Evolutionary conservation across 140 eudicot genomes (phyloP), one percentile per base, ranked within the genome.

Genomic region (Erigeron philadelphicus): DNA sequence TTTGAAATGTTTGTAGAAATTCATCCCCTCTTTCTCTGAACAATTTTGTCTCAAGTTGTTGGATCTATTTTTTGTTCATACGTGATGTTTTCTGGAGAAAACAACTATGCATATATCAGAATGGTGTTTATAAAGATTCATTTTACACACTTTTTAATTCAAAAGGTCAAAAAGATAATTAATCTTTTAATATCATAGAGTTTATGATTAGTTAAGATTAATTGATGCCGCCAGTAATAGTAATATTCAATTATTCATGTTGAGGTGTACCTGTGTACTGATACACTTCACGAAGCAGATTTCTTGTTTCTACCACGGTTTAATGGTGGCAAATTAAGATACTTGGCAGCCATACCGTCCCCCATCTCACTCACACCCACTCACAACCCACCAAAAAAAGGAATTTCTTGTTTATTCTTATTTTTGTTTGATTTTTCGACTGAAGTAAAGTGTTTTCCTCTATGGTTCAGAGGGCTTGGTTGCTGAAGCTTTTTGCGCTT

Each of bases 401-500:
- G 38, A 31, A 31, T 31, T 31, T 31, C 38, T 31, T 31, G 38
- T 31, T 68, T 41, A 0, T 45, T 58, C 16, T 4, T 67, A 1
- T 35, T 66, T 42, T 4, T 25, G 16, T 42, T 63, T 72, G 11
- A 62, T 45, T 17, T 35, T 54, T 6, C 23, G 40, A 52, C 57
- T 69, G 4, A 16, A 41, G n/a, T 58, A 45, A 31, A 58, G 31
- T 18, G 38, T 40, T 61, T 65, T 42, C 62, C 17, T 64, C 38
- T 31, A 31, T 72, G 65, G 38, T 72, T 25, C 81, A 93, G 98
- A 83, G 98, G 75, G 96, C 98, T 3, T 93, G 98, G 98, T 67
- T 93, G 72, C 83, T 93, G 88, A 93, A 93, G 82, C 95, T 93
- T 76, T 83, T 93, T 55, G 88, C 96, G 1, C 80, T 93, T 19